These are phyloP conservation scores for Alternaria brassicicola DNA, from an alignment of 2,329 filamentous ascomycete genomes.

Conservation along the genomic window DNA sequence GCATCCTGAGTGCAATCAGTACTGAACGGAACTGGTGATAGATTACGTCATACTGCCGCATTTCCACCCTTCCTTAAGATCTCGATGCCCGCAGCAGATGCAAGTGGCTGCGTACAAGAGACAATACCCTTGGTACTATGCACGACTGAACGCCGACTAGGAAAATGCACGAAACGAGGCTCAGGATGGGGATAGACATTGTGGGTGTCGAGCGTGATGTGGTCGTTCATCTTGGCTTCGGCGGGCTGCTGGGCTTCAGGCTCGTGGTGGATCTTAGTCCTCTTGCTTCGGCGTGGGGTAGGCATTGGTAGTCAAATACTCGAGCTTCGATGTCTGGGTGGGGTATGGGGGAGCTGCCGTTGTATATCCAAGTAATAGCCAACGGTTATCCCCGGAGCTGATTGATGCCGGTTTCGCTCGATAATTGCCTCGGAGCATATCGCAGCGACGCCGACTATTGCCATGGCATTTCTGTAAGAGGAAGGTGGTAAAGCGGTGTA, in stretches of 20 bases:
- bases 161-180: constrained; percentile 66
- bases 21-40: background rate
- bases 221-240: background rate
- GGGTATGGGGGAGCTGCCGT: constrained; percentile 4
- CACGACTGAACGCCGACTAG: constrained; percentile 86
- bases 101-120: constrained; percentile 85
- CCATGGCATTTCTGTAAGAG: constrained; percentile 17
- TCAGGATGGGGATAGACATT: constrained; percentile 58
- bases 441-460: constrained; percentile 8
- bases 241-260: background rate
- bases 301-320: constrained; percentile 13
- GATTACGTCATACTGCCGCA: constrained; percentile 72
- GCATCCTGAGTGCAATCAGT: constrained; percentile 69
- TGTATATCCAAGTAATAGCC: constrained; percentile 14
- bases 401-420: constrained; percentile 32
- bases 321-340: constrained; percentile 7
- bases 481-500: constrained; percentile 18
- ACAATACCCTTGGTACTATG: constrained; percentile 94
- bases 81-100: constrained; percentile 83
- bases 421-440: constrained; percentile 22
- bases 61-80: constrained; percentile 89
- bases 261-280: constrained; percentile 14
- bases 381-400: constrained; percentile 41
- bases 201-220: constrained; percentile 17
- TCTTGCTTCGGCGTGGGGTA: constrained; percentile 21